Evolutionary conservation across 2,329 filamentous ascomycete genomes (phyloP).

Genomic region (Coleophoma eucalyptorum): DNA sequence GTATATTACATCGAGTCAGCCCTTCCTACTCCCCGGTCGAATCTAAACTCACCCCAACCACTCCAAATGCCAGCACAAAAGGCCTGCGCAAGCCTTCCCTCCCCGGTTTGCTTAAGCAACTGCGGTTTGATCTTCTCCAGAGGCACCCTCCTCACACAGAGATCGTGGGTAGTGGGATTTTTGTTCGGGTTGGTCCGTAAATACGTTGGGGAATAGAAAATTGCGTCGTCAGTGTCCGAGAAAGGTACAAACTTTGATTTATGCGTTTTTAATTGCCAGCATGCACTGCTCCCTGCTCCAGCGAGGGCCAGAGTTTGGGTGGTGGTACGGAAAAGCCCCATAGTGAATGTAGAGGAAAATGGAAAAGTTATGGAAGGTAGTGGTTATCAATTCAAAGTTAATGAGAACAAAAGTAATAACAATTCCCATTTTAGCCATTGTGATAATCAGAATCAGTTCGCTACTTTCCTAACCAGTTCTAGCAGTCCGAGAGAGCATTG

Average conservation of each 20-base stretch:
- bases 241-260: neutral
- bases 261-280: neutral
- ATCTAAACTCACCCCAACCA: too few species aligned
- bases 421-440: too few species aligned
- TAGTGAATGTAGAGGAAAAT: too few species aligned
- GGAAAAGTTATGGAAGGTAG: too few species aligned
- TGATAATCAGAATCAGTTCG: too few species aligned
- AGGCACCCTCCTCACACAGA: neutral
- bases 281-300: neutral
- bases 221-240: neutral
- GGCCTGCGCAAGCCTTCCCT: neutral
- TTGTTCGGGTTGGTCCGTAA: neutral
- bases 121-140: neutral
- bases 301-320: too few species aligned
- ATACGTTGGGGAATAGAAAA: neutral
- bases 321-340: too few species aligned
- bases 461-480: too few species aligned
- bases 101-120: neutral
- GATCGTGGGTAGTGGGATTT: neutral
- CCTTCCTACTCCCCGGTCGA: neutral
- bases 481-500: too few species aligned
- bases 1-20: neutral
- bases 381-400: too few species aligned
- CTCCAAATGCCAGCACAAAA: neutral
- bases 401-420: too few species aligned